Percentiles rank a stretch among this genome's conserved stretches.
These are phyloP conservation scores for Glebionis coronaria DNA, from an alignment of 129 eudicot genomes.

Conservation along the genomic window DNA sequence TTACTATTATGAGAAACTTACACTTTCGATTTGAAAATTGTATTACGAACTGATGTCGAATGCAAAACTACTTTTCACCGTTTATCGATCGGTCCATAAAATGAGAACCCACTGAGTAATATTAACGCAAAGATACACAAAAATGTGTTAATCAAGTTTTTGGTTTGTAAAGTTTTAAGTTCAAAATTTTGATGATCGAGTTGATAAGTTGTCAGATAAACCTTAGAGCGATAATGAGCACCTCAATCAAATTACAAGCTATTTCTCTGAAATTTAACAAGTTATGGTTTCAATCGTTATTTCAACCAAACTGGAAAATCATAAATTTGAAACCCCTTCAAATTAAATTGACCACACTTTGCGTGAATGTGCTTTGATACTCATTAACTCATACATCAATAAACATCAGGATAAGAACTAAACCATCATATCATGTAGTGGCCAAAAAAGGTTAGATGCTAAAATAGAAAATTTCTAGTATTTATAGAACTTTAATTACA, in stretches of 20 bases:
- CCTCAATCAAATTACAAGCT: not conserved
- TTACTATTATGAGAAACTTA: not conserved
- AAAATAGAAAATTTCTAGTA: not conserved
- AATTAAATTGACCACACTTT: slow-evolving; percentile 4
- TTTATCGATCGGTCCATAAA: too few relatives aligned
- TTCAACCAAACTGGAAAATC: not conserved
- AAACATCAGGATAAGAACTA: slow-evolving; percentile 1
- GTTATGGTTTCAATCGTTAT: not conserved
- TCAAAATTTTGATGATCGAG: too few relatives aligned
- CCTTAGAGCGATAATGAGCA: not conserved
- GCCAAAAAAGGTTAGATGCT: not conserved
- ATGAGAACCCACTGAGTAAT: too few relatives aligned
- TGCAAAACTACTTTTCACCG: too few relatives aligned
- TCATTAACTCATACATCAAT: slow-evolving; percentile 5
- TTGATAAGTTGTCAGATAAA: too few relatives aligned
- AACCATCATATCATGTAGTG: not conserved
- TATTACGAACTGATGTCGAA: too few relatives aligned
- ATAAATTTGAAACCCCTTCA: not conserved
- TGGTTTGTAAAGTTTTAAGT: not conserved
- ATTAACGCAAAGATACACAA: too few relatives aligned
- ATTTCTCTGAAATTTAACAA: not conserved
- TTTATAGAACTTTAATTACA: not conserved
- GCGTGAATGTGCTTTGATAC: not conserved
- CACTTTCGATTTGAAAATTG: too few relatives aligned
- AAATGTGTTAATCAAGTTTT: too few relatives aligned